These are phyloP conservation scores for Dactylellina haptotyla DNA, from an alignment of 2,329 filamentous ascomycete species.

Conservation along the genomic window DNA sequence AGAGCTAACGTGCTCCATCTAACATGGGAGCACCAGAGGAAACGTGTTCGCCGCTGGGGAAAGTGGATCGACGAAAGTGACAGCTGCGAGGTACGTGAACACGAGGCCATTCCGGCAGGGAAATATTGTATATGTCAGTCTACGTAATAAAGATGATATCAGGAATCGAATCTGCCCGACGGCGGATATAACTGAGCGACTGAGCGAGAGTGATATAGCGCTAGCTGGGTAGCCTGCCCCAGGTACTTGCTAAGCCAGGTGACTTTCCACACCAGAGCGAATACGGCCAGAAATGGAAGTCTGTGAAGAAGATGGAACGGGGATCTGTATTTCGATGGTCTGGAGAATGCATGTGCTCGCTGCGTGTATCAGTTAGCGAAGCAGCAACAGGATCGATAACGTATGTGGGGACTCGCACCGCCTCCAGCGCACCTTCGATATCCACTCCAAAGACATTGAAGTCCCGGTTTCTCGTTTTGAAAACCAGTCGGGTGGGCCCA, in stretches of 20 bases:
- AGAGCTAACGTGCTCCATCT: too few relatives aligned
- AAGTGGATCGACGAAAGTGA: slow-evolving; percentile 14
- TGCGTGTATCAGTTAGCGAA: slow-evolving; percentile 34
- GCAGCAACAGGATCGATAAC: not conserved
- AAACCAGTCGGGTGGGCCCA: slow-evolving; percentile 14
- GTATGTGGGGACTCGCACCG: slow-evolving; percentile 7
- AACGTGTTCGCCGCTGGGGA: not conserved
- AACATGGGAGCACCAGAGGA: too few relatives aligned
- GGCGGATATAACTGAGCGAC: not conserved
- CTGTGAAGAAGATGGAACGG: too few relatives aligned
- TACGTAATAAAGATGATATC: not conserved
- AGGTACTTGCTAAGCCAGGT: too few relatives aligned
- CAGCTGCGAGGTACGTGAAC: slow-evolving; percentile 24
- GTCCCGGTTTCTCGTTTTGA: slow-evolving; percentile 19
- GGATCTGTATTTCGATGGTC: not conserved
- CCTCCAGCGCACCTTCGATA: too few relatives aligned
- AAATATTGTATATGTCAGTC: not conserved
- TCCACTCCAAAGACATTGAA: too few relatives aligned
- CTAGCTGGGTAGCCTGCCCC: too few relatives aligned
- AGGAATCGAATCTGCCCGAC: not conserved
- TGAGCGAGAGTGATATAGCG: not conserved
- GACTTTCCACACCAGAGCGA: not conserved
- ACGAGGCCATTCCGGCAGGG: not conserved
- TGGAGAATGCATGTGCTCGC: not conserved
- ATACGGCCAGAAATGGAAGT: slow-evolving; percentile 4